Conservation (phyloP, 2,329 filamentous ascomycete genomes). For the Endoconidiophora polonica region DNA sequence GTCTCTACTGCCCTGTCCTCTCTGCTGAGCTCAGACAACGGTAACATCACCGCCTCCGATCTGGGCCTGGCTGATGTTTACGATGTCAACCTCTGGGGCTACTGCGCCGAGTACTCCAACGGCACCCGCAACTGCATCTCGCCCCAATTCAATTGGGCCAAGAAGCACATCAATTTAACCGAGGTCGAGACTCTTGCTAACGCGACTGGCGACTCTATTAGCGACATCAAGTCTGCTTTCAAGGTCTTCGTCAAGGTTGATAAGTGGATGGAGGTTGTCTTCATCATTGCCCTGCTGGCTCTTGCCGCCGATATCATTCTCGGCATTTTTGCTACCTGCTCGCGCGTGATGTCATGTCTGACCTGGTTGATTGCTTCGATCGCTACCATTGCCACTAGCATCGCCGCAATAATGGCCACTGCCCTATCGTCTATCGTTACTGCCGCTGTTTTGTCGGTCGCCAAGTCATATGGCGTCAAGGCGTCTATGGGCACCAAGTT, state of each 20-base stretch:
- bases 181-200: conserved; percentile 36
- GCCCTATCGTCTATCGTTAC: conserved; percentile 55
- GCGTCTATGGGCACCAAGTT: conserved; percentile 51
- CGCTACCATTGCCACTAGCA: conserved; percentile 42
- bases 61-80: conserved; percentile 60
- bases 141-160: conserved; percentile 60
- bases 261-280: conserved; percentile 72
- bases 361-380: conserved; percentile 55
- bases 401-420: conserved; percentile 56
- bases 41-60: conserved; percentile 38
- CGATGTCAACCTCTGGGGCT: conserved; percentile 71
- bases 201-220: conserved; percentile 34
- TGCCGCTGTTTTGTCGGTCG: conserved; percentile 47
- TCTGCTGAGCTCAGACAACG: conserved; percentile 15
- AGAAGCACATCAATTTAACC: conserved; percentile 51
- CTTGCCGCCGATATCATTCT: conserved; percentile 58
- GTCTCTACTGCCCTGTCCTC: conserved; percentile 28
- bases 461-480: conserved; percentile 55
- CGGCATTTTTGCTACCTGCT: conserved; percentile 71
- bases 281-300: conserved; percentile 53
- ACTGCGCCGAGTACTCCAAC: conserved; percentile 50
- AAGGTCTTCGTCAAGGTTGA: conserved; percentile 56
- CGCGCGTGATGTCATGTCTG: conserved; percentile 61
- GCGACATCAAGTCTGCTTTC: conserved; percentile 48
- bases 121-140: conserved; percentile 50